Evolutionary conservation across 345 rosid genomes (phyloP).

Genomic region (Murraya paniculata): DNA sequence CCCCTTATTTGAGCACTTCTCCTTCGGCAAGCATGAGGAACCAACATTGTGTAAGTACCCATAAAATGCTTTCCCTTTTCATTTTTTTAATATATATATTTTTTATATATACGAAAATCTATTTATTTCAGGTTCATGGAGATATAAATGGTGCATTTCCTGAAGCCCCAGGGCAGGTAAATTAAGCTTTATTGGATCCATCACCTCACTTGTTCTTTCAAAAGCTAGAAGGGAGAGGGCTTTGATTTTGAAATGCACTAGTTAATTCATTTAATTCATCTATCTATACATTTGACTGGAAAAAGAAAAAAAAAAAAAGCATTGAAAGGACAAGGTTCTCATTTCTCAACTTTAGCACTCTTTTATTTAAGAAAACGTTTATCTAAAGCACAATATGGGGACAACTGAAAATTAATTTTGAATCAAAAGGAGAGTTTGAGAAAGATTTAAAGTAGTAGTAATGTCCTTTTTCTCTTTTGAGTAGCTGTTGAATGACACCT

Average conservation of each 20-base stretch:
- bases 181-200: slow-evolving; percentile 33
- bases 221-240: neutral
- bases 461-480: neutral
- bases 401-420: slow-evolving; percentile 4
- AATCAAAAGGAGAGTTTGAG: neutral
- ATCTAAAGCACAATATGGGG: slow-evolving; percentile 17
- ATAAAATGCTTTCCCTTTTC: neutral
- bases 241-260: slow-evolving; percentile 16
- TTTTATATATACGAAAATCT: neutral
- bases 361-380: slow-evolving; percentile 17
- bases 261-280: neutral
- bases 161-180: slow-evolving; percentile 29
- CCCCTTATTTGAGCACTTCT: slow-evolving; percentile 43
- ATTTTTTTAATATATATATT: neutral
- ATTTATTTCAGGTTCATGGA: slow-evolving; percentile 23
- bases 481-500: slow-evolving; percentile 34
- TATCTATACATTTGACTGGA: neutral
- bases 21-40: slow-evolving; percentile 35
- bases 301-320: slow-evolving; percentile 7
- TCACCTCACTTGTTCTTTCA: neutral
- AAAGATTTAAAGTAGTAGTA: slow-evolving; percentile 11
- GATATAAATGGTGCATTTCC: slow-evolving; percentile 26
- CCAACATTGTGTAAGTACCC: slow-evolving; percentile 43
- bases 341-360: slow-evolving; percentile 29
- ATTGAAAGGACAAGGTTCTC: slow-evolving; percentile 27